These are phyloP conservation scores for Yarrowia sp. DNA, from an alignment of 805 yeast species.

Conservation along the genomic window DNA sequence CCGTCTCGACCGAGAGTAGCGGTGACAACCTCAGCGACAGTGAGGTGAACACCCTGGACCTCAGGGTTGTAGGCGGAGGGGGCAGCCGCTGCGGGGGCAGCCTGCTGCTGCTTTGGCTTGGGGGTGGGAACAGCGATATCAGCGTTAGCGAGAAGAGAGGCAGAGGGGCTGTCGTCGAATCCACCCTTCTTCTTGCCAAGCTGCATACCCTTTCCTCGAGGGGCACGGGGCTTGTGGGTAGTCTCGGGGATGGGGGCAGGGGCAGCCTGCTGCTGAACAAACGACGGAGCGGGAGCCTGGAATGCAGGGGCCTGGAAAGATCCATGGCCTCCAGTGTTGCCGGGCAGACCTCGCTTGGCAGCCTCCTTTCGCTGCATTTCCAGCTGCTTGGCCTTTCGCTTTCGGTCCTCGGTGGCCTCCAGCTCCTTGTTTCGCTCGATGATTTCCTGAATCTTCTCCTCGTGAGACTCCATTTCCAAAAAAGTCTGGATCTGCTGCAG, in stretches of 20 bases:
- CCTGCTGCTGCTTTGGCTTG: constrained; percentile 19
- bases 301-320: constrained; percentile 10
- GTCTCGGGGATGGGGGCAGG: constrained; percentile 27
- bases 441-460: constrained; percentile 96
- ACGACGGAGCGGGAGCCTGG: constrained; percentile 26
- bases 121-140: constrained; percentile 31
- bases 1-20: constrained; percentile 87
- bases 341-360: constrained; percentile 36
- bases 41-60: constrained; percentile 62
- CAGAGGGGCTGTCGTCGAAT: constrained; percentile 35
- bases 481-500: constrained; percentile 79
- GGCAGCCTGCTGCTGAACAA: constrained; percentile 5
- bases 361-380: constrained; percentile 54
- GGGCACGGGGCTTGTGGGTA: constrained; percentile 37
- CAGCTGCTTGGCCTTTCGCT: constrained; percentile 83
- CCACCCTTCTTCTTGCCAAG: constrained; percentile 54
- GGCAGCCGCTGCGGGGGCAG: constrained; percentile 8
- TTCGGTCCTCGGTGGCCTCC: constrained; percentile 96
- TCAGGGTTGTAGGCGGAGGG: constrained; percentile 45
- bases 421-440: constrained; percentile 94
- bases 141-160: constrained; percentile 35
- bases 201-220: constrained; percentile 70
- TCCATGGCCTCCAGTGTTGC: constrained; percentile 31
- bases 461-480: constrained; percentile 96
- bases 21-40: constrained; percentile 70